These are phyloP conservation scores for Lepidium sativum DNA, from an alignment of 345 rosid genomes.

Conservation along the genomic window DNA sequence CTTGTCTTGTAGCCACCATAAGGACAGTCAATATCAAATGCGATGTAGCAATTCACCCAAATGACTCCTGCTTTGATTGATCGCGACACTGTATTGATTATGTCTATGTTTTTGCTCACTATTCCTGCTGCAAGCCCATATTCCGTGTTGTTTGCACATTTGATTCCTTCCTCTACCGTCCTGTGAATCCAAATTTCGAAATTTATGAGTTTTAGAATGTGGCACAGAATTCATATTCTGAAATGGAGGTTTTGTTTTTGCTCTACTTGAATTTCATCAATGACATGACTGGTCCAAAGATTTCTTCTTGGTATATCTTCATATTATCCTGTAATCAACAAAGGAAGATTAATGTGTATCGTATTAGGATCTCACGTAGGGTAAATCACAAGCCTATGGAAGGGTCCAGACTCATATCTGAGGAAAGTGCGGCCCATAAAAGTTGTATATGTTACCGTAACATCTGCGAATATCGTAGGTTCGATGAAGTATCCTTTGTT, in stretches of 20 bases:
- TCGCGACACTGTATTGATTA: conserved; percentile 61
- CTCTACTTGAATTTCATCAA: conserved; percentile 67
- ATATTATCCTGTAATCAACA: conserved; percentile 48
- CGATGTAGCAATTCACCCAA: conserved; percentile 71
- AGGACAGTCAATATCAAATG: conserved; percentile 49
- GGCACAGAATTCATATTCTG: background rate
- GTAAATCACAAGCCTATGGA: no score
- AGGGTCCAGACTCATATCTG: no score
- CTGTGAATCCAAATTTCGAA: conserved; percentile 19
- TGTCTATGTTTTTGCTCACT: conserved; percentile 48
- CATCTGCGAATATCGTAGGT: conserved; percentile 61
- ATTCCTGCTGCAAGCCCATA: conserved; percentile 84
- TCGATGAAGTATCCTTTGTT: conserved; percentile 55
- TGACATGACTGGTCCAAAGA: conserved; percentile 79
- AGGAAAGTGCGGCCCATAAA: no score
- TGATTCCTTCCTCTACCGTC: conserved; percentile 61
- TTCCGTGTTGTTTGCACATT: conserved; percentile 49
- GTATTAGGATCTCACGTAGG: no score
- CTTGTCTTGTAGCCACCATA: conserved; percentile 73
- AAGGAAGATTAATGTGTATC: no score
- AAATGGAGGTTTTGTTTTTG: background rate
- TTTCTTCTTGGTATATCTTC: conserved; percentile 61
- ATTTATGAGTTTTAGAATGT: background rate
- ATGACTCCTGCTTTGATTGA: conserved; percentile 56
- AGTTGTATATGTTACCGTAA: conserved; percentile 44